phyloP scores from a whole-genome alignment of 2,329 filamentous ascomycete genomes.

The Cytospora leucostoma region DNA sequence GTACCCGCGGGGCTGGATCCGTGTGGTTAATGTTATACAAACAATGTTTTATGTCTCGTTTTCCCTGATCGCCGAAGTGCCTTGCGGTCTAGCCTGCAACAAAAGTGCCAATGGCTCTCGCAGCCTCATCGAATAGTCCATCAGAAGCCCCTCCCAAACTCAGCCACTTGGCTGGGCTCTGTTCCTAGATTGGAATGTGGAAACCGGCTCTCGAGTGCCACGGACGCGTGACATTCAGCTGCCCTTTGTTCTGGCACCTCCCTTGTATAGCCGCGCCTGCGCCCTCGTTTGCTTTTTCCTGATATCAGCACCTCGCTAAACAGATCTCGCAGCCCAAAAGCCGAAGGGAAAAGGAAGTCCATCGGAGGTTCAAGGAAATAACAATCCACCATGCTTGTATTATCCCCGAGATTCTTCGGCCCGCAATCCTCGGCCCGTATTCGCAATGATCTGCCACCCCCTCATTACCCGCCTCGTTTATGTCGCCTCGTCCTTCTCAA shows the following conservation, averaged over 20 bases:
- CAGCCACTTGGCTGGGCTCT: slow-evolving; percentile 24
- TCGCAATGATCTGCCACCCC: background rate
- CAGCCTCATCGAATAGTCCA: slow-evolving; percentile 27
- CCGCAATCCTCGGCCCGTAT: slow-evolving; percentile 6
- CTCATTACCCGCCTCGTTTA: background rate
- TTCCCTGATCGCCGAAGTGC: slow-evolving; percentile 9
- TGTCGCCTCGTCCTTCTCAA: slow-evolving; percentile 12
- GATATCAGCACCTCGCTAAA: slow-evolving; percentile 14
- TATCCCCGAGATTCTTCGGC: slow-evolving; percentile 10
- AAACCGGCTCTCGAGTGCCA: slow-evolving; percentile 14
- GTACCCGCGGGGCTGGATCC: slow-evolving; percentile 14
- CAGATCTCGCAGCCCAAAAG: slow-evolving; percentile 16
- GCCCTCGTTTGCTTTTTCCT: slow-evolving; percentile 22
- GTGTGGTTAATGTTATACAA: slow-evolving; percentile 23
- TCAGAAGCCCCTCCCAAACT: slow-evolving; percentile 17
- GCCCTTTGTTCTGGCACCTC: slow-evolving; percentile 16
- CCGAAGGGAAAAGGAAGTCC: slow-evolving; percentile 10
- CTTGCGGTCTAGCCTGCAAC: slow-evolving; percentile 13
- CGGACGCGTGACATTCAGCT: slow-evolving; percentile 25
- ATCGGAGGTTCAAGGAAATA: slow-evolving; percentile 17
- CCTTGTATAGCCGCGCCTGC: slow-evolving; percentile 9
- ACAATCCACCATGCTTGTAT: slow-evolving; percentile 7
- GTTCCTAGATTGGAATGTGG: slow-evolving; percentile 17
- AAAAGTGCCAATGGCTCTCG: slow-evolving; percentile 16
- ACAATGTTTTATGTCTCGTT: slow-evolving; percentile 11